phyloP scores from a whole-genome alignment of 106 monocot species.

The Acanthochlamys bracteata region DNA sequence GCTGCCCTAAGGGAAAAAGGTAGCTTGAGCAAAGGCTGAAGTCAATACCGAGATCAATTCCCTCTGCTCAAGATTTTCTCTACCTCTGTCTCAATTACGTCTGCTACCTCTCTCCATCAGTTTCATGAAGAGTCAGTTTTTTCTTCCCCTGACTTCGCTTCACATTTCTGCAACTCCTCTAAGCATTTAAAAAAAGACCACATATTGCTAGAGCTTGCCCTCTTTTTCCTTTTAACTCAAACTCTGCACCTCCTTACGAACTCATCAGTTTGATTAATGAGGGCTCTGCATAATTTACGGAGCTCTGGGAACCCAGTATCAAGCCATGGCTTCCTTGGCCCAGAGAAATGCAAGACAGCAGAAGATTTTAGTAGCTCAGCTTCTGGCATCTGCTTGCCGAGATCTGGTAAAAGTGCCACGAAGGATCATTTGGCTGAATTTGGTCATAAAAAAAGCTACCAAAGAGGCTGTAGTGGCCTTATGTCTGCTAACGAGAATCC shows the following conservation, averaged over 20 bases:
- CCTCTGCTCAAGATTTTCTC: constrained; percentile 33
- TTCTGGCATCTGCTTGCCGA: constrained; percentile 25
- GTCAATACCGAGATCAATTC: constrained; percentile 58
- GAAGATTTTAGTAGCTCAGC: constrained; percentile 19
- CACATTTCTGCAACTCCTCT: background rate
- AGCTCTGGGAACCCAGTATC: constrained; percentile 30
- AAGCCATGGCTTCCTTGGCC: constrained; percentile 62
- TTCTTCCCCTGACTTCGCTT: too few species aligned
- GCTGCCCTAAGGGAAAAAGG: too few species aligned
- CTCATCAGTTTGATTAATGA: constrained; percentile 31
- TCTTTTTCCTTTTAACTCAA: constrained; percentile 11
- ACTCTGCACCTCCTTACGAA: constrained; percentile 45
- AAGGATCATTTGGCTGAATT: constrained; percentile 26
- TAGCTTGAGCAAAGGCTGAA: constrained; percentile 49
- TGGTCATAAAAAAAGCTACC: constrained; percentile 34
- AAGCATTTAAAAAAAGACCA: background rate
- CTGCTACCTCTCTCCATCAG: background rate
- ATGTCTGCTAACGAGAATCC: constrained; percentile 27
- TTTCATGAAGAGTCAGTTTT: too few species aligned
- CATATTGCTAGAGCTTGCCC: background rate
- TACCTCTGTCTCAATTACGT: constrained; percentile 12
- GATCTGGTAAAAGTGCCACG: constrained; percentile 41
- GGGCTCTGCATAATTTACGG: constrained; percentile 26
- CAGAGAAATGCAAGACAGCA: constrained; percentile 54
- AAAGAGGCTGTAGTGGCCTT: constrained; percentile 45